Evolutionary conservation across 1,284 basidiomycete genomes (phyloP).

Genomic region (Irpex sp.): DNA sequence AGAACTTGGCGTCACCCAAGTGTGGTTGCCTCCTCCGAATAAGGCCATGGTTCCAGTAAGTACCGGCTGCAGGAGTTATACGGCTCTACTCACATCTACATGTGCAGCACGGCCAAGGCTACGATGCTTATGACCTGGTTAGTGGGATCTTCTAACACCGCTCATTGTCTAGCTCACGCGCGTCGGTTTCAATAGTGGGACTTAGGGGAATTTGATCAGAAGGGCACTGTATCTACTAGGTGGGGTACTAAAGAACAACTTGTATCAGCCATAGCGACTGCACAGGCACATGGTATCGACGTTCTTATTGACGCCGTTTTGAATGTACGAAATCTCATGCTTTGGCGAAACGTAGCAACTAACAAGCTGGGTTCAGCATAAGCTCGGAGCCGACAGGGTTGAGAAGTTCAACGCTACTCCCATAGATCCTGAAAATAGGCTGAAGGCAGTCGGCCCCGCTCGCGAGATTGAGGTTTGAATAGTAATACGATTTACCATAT

Average conservation of each 20-base stretch:
- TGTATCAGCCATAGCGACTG: constrained; percentile 58
- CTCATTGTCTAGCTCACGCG: neutral
- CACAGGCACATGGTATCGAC: constrained; percentile 56
- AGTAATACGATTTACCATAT: neutral
- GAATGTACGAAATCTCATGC: constrained; percentile 46
- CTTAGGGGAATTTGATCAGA: constrained; percentile 90
- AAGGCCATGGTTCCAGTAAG: constrained; percentile 64
- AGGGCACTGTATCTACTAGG: constrained; percentile 76
- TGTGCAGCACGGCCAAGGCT: constrained; percentile 62
- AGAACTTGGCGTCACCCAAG: constrained; percentile 80
- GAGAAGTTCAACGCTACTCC: constrained; percentile 78
- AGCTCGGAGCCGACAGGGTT: constrained; percentile 77
- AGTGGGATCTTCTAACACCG: constrained; percentile 14
- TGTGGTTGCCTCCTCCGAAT: constrained; percentile 77
- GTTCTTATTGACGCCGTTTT: constrained; percentile 76
- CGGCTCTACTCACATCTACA: constrained; percentile 8
- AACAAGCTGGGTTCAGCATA: constrained; percentile 49
- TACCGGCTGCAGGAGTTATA: constrained; percentile 1
- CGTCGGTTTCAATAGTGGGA: constrained; percentile 59
- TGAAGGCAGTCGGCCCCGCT: constrained; percentile 54
- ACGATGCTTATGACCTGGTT: constrained; percentile 81
- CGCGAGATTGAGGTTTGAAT: constrained; percentile 64
- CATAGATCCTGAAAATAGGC: constrained; percentile 65
- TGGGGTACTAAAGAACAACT: constrained; percentile 91
- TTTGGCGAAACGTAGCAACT: neutral